These are phyloP conservation scores for Candida montana DNA, from an alignment of 805 yeast species.

Conservation along the genomic window DNA sequence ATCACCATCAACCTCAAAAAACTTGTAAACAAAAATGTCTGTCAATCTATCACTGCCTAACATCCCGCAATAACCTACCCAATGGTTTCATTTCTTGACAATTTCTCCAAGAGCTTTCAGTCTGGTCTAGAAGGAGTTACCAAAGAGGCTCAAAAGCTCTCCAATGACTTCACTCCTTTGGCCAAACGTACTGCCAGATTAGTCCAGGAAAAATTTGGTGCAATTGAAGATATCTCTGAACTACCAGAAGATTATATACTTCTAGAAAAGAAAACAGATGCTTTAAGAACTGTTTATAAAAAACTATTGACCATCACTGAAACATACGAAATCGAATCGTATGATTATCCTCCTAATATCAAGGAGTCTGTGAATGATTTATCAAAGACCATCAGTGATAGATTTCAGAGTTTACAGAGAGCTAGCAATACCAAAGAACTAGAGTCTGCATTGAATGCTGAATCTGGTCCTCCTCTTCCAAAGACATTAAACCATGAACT, in stretches of 20 bases:
- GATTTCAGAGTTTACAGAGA: conserved; percentile 53
- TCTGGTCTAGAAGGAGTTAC: conserved; percentile 24
- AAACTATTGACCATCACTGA: conserved; percentile 35
- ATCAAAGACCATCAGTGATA: conserved; percentile 49
- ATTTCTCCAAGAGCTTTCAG: conserved; percentile 26
- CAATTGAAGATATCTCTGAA: conserved; percentile 77
- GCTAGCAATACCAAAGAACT: conserved; percentile 66
- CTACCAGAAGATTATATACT: conserved; percentile 77
- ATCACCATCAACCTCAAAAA: too few species aligned
- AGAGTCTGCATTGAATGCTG: conserved; percentile 30
- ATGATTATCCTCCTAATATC: conserved; percentile 79
- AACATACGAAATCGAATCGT: conserved; percentile 69
- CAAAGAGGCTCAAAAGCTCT: conserved; percentile 41
- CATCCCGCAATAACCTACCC: background rate
- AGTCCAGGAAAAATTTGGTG: conserved; percentile 75
- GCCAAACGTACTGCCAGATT: conserved; percentile 78
- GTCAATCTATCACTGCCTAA: too few species aligned
- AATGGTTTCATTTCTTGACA: conserved; percentile 23
- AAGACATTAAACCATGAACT: conserved; percentile 73
- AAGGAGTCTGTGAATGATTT: conserved; percentile 61
- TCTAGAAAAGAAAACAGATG: conserved; percentile 67
- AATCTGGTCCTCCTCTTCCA: conserved; percentile 34
- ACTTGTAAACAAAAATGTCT: too few species aligned
- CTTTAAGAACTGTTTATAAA: conserved; percentile 26
- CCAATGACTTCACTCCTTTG: conserved; percentile 58